A percentile compares a stretch with the other conserved stretches of the same genome.
Evolutionary conservation across 805 yeast genomes (phyloP).

Genomic region (Yarrowia osloensis): DNA sequence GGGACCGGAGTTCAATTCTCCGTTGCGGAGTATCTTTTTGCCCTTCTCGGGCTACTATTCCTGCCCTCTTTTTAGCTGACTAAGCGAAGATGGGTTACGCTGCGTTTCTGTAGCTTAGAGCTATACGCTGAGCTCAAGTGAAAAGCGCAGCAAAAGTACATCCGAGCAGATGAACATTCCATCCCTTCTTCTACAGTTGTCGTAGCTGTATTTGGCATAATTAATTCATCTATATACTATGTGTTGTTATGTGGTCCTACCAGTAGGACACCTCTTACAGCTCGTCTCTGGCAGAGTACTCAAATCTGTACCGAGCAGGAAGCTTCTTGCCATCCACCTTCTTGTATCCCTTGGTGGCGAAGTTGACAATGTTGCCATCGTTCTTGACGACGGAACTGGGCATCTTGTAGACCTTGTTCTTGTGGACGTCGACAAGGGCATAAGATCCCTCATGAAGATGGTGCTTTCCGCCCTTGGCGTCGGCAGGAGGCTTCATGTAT

Average conservation of each 20-base stretch:
- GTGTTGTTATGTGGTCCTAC: not conserved
- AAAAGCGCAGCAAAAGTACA: too few species aligned
- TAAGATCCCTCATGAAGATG: slow-evolving; percentile 12
- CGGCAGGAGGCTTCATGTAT: slow-evolving; percentile 3
- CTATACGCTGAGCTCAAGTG: too few species aligned
- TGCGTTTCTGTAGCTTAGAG: slow-evolving; percentile 1
- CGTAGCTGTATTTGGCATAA: not conserved
- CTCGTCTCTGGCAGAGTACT: slow-evolving; percentile 12
- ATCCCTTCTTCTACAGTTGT: too few species aligned
- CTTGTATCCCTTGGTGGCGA: slow-evolving; percentile 27
- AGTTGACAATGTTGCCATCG: slow-evolving; percentile 17
- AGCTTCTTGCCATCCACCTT: slow-evolving; percentile 24
- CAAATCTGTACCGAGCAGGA: slow-evolving; percentile 14
- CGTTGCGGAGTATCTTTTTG: slow-evolving; percentile 21
- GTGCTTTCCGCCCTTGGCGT: slow-evolving; percentile 7
- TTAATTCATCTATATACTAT: not conserved
- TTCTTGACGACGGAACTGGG: slow-evolving; percentile 1
- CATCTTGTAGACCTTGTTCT: slow-evolving; percentile 24
- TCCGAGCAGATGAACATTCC: too few species aligned
- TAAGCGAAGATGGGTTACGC: not conserved
- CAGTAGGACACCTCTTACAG: not conserved
- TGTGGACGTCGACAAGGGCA: slow-evolving; percentile 10
- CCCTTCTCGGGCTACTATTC: not conserved
- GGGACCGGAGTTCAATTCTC: slow-evolving; percentile 28
- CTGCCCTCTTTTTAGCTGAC: not conserved